Conservation (phyloP, 2,329 filamentous ascomycete genomes). For the Neobulgaria alba region DNA sequence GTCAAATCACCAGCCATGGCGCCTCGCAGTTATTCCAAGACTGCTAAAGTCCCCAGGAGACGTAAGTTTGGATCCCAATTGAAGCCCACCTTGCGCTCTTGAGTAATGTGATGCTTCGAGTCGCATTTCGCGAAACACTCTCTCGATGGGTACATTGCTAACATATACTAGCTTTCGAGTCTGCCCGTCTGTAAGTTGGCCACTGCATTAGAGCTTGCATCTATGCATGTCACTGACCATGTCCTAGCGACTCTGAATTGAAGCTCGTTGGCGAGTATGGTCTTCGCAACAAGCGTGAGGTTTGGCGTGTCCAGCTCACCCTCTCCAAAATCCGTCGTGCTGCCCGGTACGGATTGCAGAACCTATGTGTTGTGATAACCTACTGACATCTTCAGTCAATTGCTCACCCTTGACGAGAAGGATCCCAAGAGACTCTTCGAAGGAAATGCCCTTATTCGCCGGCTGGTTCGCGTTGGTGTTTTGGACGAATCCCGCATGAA, state of each 20-base stretch:
- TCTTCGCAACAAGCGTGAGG: conserved; percentile 99
- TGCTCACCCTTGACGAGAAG: conserved; percentile 99
- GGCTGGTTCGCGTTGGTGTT: conserved; percentile 98
- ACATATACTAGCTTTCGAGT: conserved; percentile 70
- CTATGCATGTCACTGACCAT: conserved; percentile 86
- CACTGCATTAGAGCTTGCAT: conserved; percentile 98
- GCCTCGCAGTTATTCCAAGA: conserved; percentile 86
- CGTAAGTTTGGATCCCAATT: conserved; percentile 30
- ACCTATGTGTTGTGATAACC: not conserved
- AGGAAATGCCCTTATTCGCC: conserved; percentile 99
- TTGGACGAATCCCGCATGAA: conserved; percentile 99
- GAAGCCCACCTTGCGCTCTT: not conserved
- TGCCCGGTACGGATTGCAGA: conserved; percentile 66
- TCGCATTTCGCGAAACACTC: not conserved
- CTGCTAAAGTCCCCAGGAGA: conserved; percentile 96
- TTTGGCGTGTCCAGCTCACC: conserved; percentile 98
- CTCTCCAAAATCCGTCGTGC: conserved; percentile 99
- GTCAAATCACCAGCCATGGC: conserved; percentile 37
- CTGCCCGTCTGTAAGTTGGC: conserved; percentile 99
- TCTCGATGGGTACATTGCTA: conserved; percentile 26
- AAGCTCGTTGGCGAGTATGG: conserved; percentile 99
- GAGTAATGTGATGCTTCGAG: too few relatives aligned
- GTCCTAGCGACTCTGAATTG: conserved; percentile 89
- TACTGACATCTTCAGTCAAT: conserved; percentile 60
- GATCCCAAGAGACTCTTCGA: conserved; percentile 99